Conservation (phyloP, 2,329 filamentous ascomycete genomes). For the Cryphonectria carpinicola region DNA sequence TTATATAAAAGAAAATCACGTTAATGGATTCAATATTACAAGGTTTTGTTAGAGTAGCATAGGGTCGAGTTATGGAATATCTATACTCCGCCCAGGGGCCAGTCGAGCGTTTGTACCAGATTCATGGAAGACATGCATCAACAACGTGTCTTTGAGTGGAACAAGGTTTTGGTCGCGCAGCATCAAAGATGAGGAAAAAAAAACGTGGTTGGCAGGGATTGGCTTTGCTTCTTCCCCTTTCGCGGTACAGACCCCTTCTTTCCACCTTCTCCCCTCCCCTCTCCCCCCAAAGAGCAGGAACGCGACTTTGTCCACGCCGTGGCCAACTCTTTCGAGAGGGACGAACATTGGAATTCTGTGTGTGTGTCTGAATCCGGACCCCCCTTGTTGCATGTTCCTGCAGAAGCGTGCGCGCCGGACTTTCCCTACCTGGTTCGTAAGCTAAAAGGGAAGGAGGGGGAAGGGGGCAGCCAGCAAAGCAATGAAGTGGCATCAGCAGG, state of each 20-base stretch:
- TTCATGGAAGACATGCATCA: too few relatives aligned
- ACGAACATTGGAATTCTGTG: conserved; percentile 9
- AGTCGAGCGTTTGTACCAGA: too few relatives aligned
- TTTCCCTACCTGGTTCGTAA: conserved; percentile 10
- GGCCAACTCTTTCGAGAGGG: not conserved
- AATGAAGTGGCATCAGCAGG: not conserved
- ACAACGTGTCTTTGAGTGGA: not conserved
- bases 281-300: not conserved
- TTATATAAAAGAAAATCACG: too few relatives aligned
- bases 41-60: not conserved
- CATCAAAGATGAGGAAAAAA: not conserved
- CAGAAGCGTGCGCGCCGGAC: conserved; percentile 19
- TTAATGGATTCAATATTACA: too few relatives aligned
- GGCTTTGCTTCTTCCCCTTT: conserved; percentile 20
- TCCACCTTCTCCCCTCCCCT: not conserved
- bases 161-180: conserved; percentile 3
- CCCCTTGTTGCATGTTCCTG: conserved; percentile 19
- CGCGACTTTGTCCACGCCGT: not conserved
- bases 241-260: conserved; percentile 16
- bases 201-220: conserved; percentile 9
- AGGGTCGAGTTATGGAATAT: not conserved
- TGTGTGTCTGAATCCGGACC: not conserved
- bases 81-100: too few relatives aligned
- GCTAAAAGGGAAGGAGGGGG: not conserved
- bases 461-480: not conserved